These are phyloP conservation scores for Dothistroma pini DNA, from an alignment of 2,329 filamentous ascomycete genomes.

Conservation along the genomic window DNA sequence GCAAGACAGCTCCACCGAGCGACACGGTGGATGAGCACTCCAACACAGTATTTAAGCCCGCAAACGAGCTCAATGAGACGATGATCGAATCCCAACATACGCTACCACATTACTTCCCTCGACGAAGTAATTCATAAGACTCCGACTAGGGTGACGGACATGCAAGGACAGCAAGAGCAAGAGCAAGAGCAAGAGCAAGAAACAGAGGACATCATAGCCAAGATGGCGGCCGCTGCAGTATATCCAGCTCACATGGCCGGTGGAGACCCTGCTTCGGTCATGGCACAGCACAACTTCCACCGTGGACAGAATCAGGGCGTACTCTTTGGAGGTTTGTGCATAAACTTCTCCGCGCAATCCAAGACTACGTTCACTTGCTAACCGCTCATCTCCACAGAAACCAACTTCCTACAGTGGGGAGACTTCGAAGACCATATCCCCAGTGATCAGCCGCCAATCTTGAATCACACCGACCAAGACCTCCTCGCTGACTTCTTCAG, in stretches of 20 bases:
- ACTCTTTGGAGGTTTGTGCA: constrained; percentile 4
- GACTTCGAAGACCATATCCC: background rate
- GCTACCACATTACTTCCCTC: background rate
- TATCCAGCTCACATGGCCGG: constrained; percentile 3
- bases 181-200: background rate
- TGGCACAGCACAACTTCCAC: constrained; percentile 1
- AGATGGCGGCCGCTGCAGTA: constrained; percentile 8
- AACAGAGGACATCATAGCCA: background rate
- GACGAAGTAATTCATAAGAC: background rate
- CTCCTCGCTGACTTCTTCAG: constrained; percentile 5
- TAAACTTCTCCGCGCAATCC: background rate
- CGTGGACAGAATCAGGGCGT: constrained; percentile 3
- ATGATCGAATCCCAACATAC: background rate
- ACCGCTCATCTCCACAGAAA: background rate
- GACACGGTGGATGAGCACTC: background rate
- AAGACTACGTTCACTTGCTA: background rate
- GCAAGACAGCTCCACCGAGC: background rate
- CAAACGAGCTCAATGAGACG: background rate
- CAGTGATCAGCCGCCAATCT: background rate
- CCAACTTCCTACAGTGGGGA: background rate
- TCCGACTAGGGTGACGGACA: background rate
- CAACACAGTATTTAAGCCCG: background rate
- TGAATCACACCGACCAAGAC: constrained; percentile 3
- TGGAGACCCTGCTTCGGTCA: background rate
- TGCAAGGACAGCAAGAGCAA: constrained; percentile 6